Conservation (phyloP, 1,139 yeast species). For the Candida sp. region DNA sequence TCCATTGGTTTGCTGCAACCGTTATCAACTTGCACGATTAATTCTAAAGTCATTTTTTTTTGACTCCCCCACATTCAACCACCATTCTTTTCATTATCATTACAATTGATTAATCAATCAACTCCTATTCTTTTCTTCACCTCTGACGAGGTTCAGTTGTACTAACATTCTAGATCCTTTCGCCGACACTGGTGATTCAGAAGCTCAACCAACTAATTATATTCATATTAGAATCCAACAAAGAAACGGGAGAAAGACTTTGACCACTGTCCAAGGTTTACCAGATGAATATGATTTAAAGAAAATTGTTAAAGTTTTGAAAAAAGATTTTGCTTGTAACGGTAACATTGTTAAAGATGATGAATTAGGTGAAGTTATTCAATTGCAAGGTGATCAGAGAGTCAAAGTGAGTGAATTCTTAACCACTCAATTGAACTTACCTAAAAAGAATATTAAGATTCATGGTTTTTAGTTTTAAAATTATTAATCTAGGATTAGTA, state of each 20-base stretch:
- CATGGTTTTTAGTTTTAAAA: constrained; percentile 75
- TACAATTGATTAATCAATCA: no score
- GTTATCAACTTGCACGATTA: no score
- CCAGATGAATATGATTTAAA: constrained; percentile 94
- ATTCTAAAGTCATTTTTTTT: no score
- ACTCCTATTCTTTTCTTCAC: neutral
- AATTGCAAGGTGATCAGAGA: constrained; percentile 99
- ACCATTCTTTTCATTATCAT: no score
- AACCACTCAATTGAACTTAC: constrained; percentile 81
- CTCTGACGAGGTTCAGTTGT: neutral
- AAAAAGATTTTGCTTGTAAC: constrained; percentile 98
- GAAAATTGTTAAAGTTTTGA: constrained; percentile 88
- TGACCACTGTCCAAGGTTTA: constrained; percentile 97
- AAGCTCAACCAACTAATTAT: constrained; percentile 92
- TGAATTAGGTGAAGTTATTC: constrained; percentile 95
- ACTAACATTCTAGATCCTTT: constrained; percentile 68
- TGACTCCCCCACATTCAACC: no score
- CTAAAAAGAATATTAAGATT: constrained; percentile 95
- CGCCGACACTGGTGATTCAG: constrained; percentile 99
- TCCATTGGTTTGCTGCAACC: no score
- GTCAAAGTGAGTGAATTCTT: constrained; percentile 93
- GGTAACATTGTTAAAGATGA: constrained; percentile 97
- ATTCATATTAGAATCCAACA: constrained; percentile 99
- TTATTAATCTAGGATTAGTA: neutral
- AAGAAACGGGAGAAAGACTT: constrained; percentile 99